These are phyloP conservation scores for Caryopteris hybrid DNA, from an alignment of 305 asterid species.

Conservation along the genomic window DNA sequence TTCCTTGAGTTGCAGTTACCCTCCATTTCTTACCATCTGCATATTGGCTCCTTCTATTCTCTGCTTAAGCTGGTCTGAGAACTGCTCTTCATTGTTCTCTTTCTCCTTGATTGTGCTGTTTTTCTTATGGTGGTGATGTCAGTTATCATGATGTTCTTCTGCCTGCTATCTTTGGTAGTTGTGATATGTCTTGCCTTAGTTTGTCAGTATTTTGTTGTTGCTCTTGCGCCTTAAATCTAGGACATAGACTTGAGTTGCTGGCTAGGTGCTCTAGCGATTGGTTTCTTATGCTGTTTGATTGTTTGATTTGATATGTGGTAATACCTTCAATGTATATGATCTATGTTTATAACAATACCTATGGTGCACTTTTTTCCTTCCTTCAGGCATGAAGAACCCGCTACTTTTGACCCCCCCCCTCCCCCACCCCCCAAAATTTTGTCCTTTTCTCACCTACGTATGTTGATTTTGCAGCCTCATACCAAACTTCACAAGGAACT, in stretches of 20 bases:
- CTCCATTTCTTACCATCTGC: background rate
- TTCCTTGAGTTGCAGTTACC: background rate
- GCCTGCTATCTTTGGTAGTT: background rate
- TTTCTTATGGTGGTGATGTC: background rate
- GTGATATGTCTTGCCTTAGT: background rate
- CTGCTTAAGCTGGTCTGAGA: background rate
- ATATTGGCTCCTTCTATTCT: background rate
- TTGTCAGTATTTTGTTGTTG: background rate
- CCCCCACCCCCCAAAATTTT: background rate
- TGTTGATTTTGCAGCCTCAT: constrained; percentile 62
- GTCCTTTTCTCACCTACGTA: constrained; percentile 3
- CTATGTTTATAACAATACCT: background rate
- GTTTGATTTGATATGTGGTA: background rate
- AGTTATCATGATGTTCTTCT: background rate
- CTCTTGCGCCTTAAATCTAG: background rate
- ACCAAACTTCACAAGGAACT: constrained; percentile 65
- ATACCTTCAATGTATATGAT: background rate
- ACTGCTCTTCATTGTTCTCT: background rate
- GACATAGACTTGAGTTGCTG: background rate
- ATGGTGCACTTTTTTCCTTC: background rate
- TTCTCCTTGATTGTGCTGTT: too few species aligned
- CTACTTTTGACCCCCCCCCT: too few species aligned
- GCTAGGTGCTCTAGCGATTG: constrained; percentile 1
- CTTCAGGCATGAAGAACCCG: background rate
- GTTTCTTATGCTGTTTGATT: background rate